A percentile compares a stretch with the other conserved stretches of the same genome.
Conservation (phyloP, 345 rosid genomes). For the Rhizophora apiculata region DNA sequence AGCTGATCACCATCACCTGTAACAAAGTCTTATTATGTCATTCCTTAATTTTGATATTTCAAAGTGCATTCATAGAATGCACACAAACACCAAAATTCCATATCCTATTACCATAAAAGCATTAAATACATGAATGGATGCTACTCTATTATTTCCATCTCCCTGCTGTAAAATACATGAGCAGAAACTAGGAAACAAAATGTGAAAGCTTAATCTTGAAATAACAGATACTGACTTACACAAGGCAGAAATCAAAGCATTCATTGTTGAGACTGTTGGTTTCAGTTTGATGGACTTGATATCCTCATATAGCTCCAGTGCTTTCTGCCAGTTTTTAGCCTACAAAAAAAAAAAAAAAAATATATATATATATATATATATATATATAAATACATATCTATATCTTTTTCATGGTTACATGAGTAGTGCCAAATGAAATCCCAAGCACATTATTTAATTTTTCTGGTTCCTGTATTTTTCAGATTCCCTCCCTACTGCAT, state of each 20-base stretch:
- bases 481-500: background rate
- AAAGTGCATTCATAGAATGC: too few relatives aligned
- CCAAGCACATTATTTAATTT: background rate
- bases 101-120: too few relatives aligned
- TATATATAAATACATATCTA: too few relatives aligned
- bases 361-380: background rate
- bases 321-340: slow-evolving; percentile 89
- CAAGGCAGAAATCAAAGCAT: slow-evolving; percentile 83
- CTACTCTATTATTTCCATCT: background rate
- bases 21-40: background rate
- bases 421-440: too few relatives aligned
- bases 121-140: background rate
- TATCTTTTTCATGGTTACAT: too few relatives aligned
- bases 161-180: background rate
- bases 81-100: too few relatives aligned
- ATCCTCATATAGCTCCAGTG: slow-evolving; percentile 67
- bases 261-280: slow-evolving; percentile 75
- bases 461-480: background rate
- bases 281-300: slow-evolving; percentile 61
- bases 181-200: background rate
- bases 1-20: slow-evolving; percentile 90
- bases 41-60: too few relatives aligned
- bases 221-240: slow-evolving; percentile 47
- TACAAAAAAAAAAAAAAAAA: slow-evolving; percentile 27
- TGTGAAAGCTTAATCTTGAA: background rate